A percentile compares a stretch with the other conserved stretches of the same genome.
phyloP scores from a whole-genome alignment of 2,329 filamentous ascomycete species.

The Fonsecaea pedrosoi region DNA sequence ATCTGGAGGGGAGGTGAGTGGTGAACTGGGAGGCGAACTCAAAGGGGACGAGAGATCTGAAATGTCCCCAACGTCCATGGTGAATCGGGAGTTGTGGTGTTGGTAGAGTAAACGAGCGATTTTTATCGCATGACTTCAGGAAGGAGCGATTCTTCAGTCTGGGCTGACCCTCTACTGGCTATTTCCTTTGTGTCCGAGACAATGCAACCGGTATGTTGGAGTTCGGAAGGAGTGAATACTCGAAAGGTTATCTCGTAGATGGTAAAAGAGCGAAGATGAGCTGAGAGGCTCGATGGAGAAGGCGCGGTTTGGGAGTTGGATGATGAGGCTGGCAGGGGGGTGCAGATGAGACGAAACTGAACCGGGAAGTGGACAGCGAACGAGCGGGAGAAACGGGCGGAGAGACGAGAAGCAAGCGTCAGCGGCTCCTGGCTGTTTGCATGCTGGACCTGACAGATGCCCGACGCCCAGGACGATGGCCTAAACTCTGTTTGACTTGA shows the following conservation, averaged over 20 bases:
- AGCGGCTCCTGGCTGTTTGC: constrained; percentile 27
- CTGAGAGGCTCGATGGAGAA: constrained; percentile 12
- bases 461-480: constrained; percentile 4
- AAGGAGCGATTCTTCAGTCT: constrained; percentile 15
- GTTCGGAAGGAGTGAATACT: not conserved
- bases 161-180: not conserved
- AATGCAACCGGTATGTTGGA: not conserved
- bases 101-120: constrained; percentile 17
- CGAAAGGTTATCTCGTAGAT: not conserved
- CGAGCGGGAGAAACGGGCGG: constrained; percentile 3
- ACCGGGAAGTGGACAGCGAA: constrained; percentile 10
- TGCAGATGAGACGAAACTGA: constrained; percentile 12
- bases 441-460: constrained; percentile 14
- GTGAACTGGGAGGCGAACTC: constrained; percentile 47
- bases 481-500: not conserved
- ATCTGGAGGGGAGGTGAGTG: constrained; percentile 51
- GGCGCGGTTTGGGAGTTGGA: constrained; percentile 18
- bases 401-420: constrained; percentile 21
- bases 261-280: constrained; percentile 16
- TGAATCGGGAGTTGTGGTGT: constrained; percentile 17
- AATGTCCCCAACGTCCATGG: constrained; percentile 34
- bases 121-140: constrained; percentile 34
- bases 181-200: not conserved
- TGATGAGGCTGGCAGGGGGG: constrained; percentile 28
- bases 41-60: constrained; percentile 37